Evolutionary conservation across 1,284 basidiomycete genomes (phyloP).

Genomic region (Mycosarcoma mackinlayi): DNA sequence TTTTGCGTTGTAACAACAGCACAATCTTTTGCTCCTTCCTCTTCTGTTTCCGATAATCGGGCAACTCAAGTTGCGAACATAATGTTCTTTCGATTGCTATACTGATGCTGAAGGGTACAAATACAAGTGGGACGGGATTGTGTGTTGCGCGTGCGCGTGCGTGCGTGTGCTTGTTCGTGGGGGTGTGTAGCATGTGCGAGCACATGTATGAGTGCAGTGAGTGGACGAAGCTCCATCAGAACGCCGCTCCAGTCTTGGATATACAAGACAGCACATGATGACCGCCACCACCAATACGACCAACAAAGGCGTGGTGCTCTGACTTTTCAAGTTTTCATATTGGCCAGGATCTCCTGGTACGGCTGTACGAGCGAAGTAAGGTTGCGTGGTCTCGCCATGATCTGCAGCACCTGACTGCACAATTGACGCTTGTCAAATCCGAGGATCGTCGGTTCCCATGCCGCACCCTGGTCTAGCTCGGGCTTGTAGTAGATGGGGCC

Average conservation of each 20-base stretch:
- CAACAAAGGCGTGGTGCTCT: no score
- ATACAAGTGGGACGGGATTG: neutral
- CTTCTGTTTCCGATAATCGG: no score
- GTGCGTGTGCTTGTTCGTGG: neutral
- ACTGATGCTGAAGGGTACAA: neutral
- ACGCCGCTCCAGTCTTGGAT: no score
- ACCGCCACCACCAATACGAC: no score
- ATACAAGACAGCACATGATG: no score
- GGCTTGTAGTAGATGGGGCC: constrained; percentile 64
- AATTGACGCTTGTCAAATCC: constrained; percentile 47
- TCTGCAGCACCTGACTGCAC: constrained; percentile 44
- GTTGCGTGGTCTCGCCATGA: constrained; percentile 46
- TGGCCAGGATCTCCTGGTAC: constrained; percentile 48
- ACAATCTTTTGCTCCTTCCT: neutral
- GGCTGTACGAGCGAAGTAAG: constrained; percentile 45
- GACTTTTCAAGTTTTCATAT: constrained; percentile 36
- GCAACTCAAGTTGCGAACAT: neutral
- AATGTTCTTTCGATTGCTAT: neutral
- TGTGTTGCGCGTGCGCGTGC: neutral
- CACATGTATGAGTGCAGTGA: no score
- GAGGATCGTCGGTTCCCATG: constrained; percentile 41
- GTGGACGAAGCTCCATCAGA: no score
- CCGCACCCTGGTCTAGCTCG: constrained; percentile 32
- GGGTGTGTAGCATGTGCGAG: no score
- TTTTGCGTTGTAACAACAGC: neutral